Conservation (phyloP, 23 red algal genomes). For the Gracilaria gracilis region DNA sequence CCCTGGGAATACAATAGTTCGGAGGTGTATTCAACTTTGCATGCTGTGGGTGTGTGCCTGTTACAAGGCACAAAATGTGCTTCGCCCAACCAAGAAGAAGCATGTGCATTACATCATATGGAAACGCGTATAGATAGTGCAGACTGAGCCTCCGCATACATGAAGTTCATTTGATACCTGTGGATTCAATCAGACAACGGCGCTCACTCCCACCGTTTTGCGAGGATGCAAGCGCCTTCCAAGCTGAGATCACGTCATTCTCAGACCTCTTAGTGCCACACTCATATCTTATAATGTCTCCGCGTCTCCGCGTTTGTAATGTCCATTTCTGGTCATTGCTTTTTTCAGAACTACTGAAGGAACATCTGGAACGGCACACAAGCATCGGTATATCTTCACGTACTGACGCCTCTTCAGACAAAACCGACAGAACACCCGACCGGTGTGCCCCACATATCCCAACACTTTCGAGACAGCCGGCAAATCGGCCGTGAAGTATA, state of each 20-base stretch:
- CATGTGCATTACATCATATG: slow-evolving; percentile 21
- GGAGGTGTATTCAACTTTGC: not conserved
- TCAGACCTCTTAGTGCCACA: not conserved
- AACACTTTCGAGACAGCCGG: slow-evolving; percentile 7
- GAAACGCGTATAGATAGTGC: slow-evolving; percentile 14
- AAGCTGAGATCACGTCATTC: not conserved
- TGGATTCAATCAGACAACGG: not conserved
- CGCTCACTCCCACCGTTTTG: not conserved
- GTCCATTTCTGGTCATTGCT: no score
- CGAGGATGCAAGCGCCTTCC: not conserved
- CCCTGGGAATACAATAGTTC: not conserved
- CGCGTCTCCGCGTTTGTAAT: not conserved
- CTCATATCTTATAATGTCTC: not conserved
- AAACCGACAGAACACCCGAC: not conserved
- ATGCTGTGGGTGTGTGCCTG: not conserved
- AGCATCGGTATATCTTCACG: not conserved
- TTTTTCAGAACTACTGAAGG: not conserved
- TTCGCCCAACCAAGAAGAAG: not conserved
- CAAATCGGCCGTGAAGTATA: not conserved
- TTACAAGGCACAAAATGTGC: not conserved
- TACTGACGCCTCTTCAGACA: not conserved
- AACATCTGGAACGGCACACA: not conserved
- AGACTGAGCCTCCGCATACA: not conserved
- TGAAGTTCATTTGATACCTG: not conserved
- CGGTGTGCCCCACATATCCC: slow-evolving; percentile 1